Conservation (phyloP, 139 green algal genomes). For the Tetradesmus lagerheimii region DNA sequence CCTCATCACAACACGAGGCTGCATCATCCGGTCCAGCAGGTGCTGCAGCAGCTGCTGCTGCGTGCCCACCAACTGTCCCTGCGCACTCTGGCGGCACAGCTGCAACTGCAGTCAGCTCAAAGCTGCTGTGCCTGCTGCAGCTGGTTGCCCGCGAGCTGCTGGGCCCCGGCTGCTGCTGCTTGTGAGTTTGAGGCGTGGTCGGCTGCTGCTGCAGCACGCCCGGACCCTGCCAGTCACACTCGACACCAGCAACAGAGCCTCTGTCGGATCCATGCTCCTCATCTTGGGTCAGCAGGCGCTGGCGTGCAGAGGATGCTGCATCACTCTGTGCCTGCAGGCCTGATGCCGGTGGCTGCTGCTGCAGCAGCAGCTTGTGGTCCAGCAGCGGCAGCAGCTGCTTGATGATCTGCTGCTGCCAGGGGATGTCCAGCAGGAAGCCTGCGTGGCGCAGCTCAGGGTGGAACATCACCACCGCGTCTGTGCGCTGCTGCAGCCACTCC, state of each 20-base stretch:
- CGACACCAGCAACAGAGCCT: not conserved
- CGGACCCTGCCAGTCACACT: not conserved
- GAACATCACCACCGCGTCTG: slow-evolving; percentile 38
- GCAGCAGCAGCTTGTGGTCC: slow-evolving; percentile 4
- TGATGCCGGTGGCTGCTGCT: not conserved
- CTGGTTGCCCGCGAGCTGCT: not conserved
- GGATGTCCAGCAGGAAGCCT: slow-evolving; percentile 56
- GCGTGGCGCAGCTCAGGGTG: slow-evolving; percentile 52
- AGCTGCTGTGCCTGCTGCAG: slow-evolving; percentile 21
- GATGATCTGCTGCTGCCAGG: slow-evolving; percentile 52
- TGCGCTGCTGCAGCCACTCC: slow-evolving; percentile 32
- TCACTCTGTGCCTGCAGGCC: not conserved
- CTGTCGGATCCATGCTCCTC: no score
- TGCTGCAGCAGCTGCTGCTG: not conserved
- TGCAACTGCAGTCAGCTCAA: not conserved
- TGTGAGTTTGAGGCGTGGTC: not conserved
- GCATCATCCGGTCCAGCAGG: not conserved
- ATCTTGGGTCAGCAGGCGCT: not conserved
- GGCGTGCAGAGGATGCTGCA: not conserved
- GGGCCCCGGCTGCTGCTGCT: not conserved
- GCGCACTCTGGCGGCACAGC: not conserved
- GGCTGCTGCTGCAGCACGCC: not conserved
- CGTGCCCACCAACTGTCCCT: not conserved
- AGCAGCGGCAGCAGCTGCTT: slow-evolving; percentile 48
- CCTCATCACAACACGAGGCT: no score